Evolutionary conservation across 1,284 basidiomycete species (phyloP), one percentile per base, ranked within the genome.

Genomic region (Cryptococcus sp.): DNA sequence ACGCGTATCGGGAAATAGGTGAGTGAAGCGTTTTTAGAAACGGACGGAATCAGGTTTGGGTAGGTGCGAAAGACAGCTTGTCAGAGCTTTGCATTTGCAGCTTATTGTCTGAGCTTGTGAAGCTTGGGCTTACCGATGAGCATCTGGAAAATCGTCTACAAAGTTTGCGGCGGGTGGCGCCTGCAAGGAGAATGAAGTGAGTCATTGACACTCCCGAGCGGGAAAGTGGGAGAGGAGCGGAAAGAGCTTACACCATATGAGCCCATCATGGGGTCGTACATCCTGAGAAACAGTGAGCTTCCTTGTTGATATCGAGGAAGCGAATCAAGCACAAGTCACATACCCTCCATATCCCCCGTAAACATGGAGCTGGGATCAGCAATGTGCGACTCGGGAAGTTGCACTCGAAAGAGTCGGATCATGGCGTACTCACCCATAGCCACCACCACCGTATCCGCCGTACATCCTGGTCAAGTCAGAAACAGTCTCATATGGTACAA

Each of bases 131-230:
- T 52, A 71, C 67, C 71, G 68, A 57, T 73, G 71, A 66, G 71
- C 68, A 61, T 73, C 71, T 51, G 67, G 63, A 54, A 62, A 63
- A 55, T 73, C 71, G 55, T 73, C 71, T 42, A 68, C 68, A 50
- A 67, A 62, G 46, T 63, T 62, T 52, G 68, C 64, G 48, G 69
- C 68, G 48, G 71, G 64, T 46, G 69, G 71, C 71, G 68, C 65
- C 69, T 71, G 47, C 39, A 2, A 8, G 42, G 46, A 16, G 50
- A 41, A 15, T 19, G 27, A 42, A 23, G 49, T 43, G 46, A 50
- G 38, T 41, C 25, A 35, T 48, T 15, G 40, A 42, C 39, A n/a
- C 25, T 17, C 25, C 41, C 17, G 50, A 15, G 19, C 16, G 19
- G 22, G 38, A 23, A 23, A 38, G 4, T 35, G 1, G 42, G 15